Evolutionary conservation across 78 protist species (phyloP), one percentile per base, ranked within the genome.

Genomic region (Dictyostelium brefeldianum): DNA sequence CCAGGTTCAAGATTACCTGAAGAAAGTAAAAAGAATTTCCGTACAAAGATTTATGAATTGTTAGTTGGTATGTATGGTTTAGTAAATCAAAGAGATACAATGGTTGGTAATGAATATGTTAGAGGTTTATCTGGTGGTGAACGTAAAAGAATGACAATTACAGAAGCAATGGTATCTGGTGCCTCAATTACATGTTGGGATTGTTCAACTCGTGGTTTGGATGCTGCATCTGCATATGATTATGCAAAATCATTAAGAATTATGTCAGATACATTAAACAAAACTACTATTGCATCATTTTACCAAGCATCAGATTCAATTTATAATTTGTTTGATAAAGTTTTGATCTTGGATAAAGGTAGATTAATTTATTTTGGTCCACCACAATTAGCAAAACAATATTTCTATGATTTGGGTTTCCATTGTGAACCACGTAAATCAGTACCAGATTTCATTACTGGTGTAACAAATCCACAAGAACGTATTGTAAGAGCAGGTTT

Each of bases 71-170:
- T 90, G 95, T 90, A 65, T 59, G 95, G 95, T 8, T 29, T 90
- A 2, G 89, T 74, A 0, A 90, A 90, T 17, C 95, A 90, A 62
- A 1, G 56, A 0, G 89, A 90, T 27, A 90, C 95, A 27, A 79
- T 90, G 67, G 89, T 90, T 81, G 95, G 95, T 7, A 90, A 90
- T 31, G 95, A 78, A 20, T 90, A 57, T 57, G 27, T 90, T 48
- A 59, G 95, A 43, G 95, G 95, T 69, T 53, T 90, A 51, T 80
- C 89, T 17, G 95, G 95, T 59, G 95, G 95, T 50, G 95, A 90
- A n/a, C 51, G 95, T 11, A 90, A 90, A 75, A 69, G 95, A 48
- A 56, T 69, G 25, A 90, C 95, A 25, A 90, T 90, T 36, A 65
- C 89, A 5, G 95, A 90, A 48, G 87, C 95, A 47, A 90, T 90